Evolutionary conservation across 306 rosid species (phyloP).

Genomic region (Cyamopsis tetragonoloba): DNA sequence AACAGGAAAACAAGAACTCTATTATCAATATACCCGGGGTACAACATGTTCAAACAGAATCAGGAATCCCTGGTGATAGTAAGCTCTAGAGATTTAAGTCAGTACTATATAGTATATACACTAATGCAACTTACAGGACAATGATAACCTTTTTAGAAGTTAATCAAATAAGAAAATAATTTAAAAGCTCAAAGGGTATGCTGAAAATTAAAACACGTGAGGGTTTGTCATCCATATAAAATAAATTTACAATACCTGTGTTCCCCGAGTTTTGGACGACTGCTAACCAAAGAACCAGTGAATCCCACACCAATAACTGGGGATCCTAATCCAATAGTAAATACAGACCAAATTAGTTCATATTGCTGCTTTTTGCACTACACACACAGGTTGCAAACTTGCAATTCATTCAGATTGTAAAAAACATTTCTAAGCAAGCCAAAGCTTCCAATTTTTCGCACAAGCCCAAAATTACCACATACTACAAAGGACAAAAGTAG

Average conservation of each 20-base stretch:
- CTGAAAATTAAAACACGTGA: neutral
- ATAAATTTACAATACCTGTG: constrained; percentile 56
- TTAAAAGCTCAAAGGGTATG: neutral
- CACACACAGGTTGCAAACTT: neutral
- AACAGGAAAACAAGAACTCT: neutral
- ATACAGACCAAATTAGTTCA: constrained; percentile 14
- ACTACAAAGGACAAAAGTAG: neutral
- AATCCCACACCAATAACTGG: constrained; percentile 90
- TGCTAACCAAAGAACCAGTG: constrained; percentile 71
- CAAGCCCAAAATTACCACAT: neutral
- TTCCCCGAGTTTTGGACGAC: constrained; percentile 67
- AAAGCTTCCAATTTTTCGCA: neutral
- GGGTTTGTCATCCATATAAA: neutral
- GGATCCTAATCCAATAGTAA: constrained; percentile 49
- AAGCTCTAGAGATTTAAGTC: neutral
- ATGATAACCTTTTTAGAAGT: neutral
- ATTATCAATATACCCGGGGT: neutral
- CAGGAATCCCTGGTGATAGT: neutral
- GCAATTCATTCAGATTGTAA: neutral
- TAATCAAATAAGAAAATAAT: neutral
- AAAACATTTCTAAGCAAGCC: neutral
- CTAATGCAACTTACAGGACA: neutral
- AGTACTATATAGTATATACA: no score
- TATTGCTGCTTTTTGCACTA: neutral
- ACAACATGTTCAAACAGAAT: neutral